Evolutionary conservation across 2,329 filamentous ascomycete genomes (phyloP).

Genomic region (Penicillium sp.): DNA sequence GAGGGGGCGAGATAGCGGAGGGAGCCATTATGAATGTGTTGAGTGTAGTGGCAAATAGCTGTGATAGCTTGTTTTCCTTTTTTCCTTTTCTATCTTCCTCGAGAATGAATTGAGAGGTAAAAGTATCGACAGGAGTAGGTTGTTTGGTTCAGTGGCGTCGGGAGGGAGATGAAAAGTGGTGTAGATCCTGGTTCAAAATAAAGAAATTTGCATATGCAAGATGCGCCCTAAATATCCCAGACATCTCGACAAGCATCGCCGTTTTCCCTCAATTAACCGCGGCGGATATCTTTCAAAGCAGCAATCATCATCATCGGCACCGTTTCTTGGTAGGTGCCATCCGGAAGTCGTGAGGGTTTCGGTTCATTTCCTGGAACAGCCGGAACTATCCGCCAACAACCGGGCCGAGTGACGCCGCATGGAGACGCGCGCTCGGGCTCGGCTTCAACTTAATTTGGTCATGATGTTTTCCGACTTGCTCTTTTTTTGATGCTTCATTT

Average conservation of each 20-base stretch:
- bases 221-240: background rate
- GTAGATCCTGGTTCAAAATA: background rate
- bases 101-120: no score
- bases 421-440: background rate
- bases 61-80: background rate
- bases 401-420: constrained; percentile 6
- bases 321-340: background rate
- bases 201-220: background rate
- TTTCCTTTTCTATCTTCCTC: no score
- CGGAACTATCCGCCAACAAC: constrained; percentile 18
- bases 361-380: constrained; percentile 10
- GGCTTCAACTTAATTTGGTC: background rate
- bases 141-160: no score
- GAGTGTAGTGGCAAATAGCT: background rate
- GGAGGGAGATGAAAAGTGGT: background rate
- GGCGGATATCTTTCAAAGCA: constrained; percentile 5
- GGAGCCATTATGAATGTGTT: constrained; percentile 25
- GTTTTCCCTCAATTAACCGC: constrained; percentile 7
- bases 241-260: background rate
- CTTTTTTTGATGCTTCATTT: no score
- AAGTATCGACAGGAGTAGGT: no score
- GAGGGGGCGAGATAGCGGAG: constrained; percentile 25
- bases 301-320: constrained; percentile 4
- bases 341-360: background rate
- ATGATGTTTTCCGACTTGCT: no score